A percentile compares a stretch with the other conserved stretches of the same genome.
Evolutionary conservation across 306 rosid genomes (phyloP).

Genomic region (Vicia sativa): DNA sequence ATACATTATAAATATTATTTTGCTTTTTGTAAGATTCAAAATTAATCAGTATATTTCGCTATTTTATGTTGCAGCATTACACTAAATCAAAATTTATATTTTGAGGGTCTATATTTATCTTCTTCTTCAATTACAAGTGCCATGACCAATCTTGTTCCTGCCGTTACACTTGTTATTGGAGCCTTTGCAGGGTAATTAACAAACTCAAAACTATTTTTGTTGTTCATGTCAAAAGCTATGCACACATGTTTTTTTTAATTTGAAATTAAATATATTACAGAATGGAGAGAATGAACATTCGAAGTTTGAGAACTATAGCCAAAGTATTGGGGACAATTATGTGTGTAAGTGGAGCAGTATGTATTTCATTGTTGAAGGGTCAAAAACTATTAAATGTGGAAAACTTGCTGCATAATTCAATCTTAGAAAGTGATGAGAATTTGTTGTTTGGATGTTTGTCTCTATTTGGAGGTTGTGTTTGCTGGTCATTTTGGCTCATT

Average conservation of each 20-base stretch:
- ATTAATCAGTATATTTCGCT: neutral
- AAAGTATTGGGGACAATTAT: constrained; percentile 57
- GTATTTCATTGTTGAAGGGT: constrained; percentile 61
- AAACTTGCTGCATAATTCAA: constrained; percentile 23
- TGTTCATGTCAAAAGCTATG: neutral
- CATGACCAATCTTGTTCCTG: constrained; percentile 61
- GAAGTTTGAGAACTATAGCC: constrained; percentile 52
- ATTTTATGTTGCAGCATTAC: constrained; percentile 42
- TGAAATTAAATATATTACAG: constrained; percentile 24
- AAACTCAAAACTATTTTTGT: neutral
- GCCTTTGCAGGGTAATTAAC: constrained; percentile 42
- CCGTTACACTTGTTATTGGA: constrained; percentile 61
- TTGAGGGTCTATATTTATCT: constrained; percentile 54
- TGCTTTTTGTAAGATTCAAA: neutral
- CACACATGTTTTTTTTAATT: neutral
- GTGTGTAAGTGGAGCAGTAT: constrained; percentile 58
- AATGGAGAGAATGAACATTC: constrained; percentile 48
- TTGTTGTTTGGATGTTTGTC: constrained; percentile 58
- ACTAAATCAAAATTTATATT: constrained; percentile 46
- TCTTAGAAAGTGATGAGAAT: neutral
- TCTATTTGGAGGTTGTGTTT: constrained; percentile 46
- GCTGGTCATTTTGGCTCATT: constrained; percentile 60
- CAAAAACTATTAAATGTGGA: constrained; percentile 52
- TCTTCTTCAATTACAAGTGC: constrained; percentile 58
- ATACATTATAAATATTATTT: neutral